A percentile compares a stretch with the other conserved stretches of the same genome.
Evolutionary conservation across 169 alveolate species (phyloP).

Genomic region (Miamiensis avidus): DNA sequence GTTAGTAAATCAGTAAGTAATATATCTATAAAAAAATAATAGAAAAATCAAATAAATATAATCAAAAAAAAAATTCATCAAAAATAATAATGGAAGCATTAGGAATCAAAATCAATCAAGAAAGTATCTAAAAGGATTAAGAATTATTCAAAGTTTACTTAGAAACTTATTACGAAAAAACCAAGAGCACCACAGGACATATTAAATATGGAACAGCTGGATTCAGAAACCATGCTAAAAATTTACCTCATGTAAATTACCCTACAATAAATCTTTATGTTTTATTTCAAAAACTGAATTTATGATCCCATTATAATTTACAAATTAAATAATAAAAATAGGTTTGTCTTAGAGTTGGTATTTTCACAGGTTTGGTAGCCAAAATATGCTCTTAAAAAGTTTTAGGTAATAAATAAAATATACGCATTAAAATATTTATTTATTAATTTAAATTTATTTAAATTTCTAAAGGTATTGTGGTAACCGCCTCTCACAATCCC

Average conservation of each 20-base stretch:
- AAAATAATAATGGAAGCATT: too few species aligned
- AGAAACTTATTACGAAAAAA: background rate
- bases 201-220: slow-evolving; percentile 72
- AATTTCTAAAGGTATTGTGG: slow-evolving; percentile 79
- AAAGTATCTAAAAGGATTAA: background rate
- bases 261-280: too few species aligned
- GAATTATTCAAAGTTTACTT: background rate
- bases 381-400: slow-evolving; percentile 8
- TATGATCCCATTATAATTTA: too few species aligned
- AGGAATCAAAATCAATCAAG: too few species aligned
- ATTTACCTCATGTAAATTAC: slow-evolving; percentile 32
- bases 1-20: too few species aligned
- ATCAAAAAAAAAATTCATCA: too few species aligned
- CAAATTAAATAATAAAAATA: background rate
- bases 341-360: slow-evolving; percentile 62
- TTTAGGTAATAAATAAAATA: slow-evolving; percentile 2
- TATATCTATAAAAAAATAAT: too few species aligned
- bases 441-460: background rate
- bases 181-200: background rate
- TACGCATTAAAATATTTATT: background rate
- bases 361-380: slow-evolving; percentile 52
- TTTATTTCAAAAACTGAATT: too few species aligned
- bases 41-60: too few species aligned
- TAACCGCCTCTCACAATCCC: slow-evolving; percentile 94
- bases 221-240: slow-evolving; percentile 50